Percentiles rank a stretch among this genome's conserved stretches.
These are phyloP conservation scores for Medicago ruthenica DNA, from an alignment of 306 rosid genomes.

Conservation along the genomic window DNA sequence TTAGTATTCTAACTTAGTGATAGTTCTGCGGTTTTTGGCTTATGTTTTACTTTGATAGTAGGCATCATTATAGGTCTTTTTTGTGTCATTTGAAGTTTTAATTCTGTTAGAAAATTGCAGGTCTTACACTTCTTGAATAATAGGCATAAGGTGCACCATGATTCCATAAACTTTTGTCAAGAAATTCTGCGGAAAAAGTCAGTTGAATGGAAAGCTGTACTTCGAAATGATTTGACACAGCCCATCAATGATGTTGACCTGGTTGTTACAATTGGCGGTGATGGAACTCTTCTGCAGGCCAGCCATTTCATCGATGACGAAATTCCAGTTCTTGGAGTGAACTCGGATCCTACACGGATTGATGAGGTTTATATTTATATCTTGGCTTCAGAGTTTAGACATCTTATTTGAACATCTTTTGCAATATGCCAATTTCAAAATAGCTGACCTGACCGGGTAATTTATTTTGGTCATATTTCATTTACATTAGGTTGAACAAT, in stretches of 20 bases:
- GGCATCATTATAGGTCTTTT: constrained; percentile 39
- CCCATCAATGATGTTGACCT: constrained; percentile 79
- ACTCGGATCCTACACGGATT: constrained; percentile 83
- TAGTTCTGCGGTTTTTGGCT: not conserved
- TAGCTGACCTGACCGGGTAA: constrained; percentile 15
- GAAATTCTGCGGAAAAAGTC: constrained; percentile 66
- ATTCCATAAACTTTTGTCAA: constrained; percentile 75
- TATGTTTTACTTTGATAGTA: constrained; percentile 49
- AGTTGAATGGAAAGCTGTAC: constrained; percentile 73
- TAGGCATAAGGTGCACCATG: constrained; percentile 72
- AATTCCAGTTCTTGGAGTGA: constrained; percentile 89
- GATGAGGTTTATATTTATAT: constrained; percentile 65
- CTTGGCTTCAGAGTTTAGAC: constrained; percentile 19
- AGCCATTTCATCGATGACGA: constrained; percentile 83
- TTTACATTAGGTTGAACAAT: constrained; percentile 65
- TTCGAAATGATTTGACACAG: constrained; percentile 55
- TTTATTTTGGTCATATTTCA: constrained; percentile 34
- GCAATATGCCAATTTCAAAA: constrained; percentile 10
- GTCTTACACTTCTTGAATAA: constrained; percentile 62
- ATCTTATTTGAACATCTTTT: constrained; percentile 29
- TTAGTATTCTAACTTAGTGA: not conserved
- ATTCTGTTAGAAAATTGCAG: constrained; percentile 51
- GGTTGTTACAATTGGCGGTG: constrained; percentile 89
- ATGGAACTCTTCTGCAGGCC: constrained; percentile 89
- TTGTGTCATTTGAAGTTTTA: constrained; percentile 18